Evolutionary conservation across 805 yeast genomes (phyloP), one percentile per base, ranked within the genome.

Genomic region (Zygosaccharomyces bailii): DNA sequence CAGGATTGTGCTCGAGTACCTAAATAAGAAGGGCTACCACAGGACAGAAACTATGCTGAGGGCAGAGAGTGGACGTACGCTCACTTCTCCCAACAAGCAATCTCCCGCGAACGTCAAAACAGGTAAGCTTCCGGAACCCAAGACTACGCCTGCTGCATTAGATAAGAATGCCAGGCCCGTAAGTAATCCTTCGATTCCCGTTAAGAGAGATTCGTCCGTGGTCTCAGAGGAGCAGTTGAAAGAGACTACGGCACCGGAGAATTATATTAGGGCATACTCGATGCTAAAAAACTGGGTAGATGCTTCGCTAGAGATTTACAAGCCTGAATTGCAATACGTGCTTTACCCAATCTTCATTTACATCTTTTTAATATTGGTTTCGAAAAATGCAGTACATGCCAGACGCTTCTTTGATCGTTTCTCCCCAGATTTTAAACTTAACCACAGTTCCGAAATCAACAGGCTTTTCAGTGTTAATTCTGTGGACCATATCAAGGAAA

Each of bases 271-370:
- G 36, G 96, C 95, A 1, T 93, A 89, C 67, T 71, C 82, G 13
- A 75, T 87, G 63, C 75, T 89, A 50, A 77, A 86, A 50, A 81
- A 82, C 39, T 93, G 98, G 98, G 86, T 87, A 32, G 96, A 88
- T 54, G 75, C 87, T 13, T 88, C 96, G 0, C 73, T 93, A 55
- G 99, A 91, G 63, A 75, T 93, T 67, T 93, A 93, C 66, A 84
- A 79, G 65, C 89, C 95, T 13, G 97, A 93, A 65, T 73, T 93
- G 48, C 77, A 83, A 45, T 78, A 93, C 52, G 76, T 91, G 34
- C 68, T 91, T 54, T 93, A 86, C 63, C 99, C 99, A 4, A 73
- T 93, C n/a, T 93, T 90, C 66, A 84, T 91, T 41, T 96, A 91
- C 64, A 79, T 88, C 56, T 93, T 79, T 61, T 71, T 93, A 49